phyloP scores from a whole-genome alignment of 495 filamentous ascomycete genomes.

The Tuber umbilicatum region DNA sequence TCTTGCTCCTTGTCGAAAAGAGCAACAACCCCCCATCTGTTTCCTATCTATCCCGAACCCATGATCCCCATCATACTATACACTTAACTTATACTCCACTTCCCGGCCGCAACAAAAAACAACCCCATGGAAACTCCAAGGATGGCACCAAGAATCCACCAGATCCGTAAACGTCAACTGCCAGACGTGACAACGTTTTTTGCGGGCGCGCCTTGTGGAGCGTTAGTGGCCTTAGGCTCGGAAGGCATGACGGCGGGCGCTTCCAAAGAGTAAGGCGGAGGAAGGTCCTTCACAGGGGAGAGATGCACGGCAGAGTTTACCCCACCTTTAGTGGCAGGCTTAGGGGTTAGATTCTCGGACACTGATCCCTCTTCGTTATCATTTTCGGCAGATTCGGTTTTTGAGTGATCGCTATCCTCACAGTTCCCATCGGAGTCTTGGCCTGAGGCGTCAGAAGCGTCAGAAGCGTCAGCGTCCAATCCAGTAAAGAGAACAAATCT shows the following conservation, averaged over 20 bases:
- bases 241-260: neutral
- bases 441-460: slow-evolving; percentile 45
- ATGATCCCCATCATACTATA: neutral
- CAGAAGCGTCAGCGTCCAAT: slow-evolving; percentile 52
- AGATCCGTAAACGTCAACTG: neutral
- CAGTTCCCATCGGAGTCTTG: slow-evolving; percentile 17
- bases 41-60: neutral
- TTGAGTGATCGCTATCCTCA: slow-evolving; percentile 37
- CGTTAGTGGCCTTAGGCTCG: neutral
- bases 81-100: neutral
- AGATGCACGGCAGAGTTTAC: neutral
- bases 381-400: slow-evolving; percentile 12
- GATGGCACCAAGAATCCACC: neutral
- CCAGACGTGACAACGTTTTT: neutral
- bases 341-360: neutral
- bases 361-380: slow-evolving; percentile 13
- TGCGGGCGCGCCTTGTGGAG: neutral
- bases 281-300: neutral
- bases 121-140: neutral
- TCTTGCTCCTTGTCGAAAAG: neutral
- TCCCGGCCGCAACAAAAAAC: neutral
- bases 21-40: neutral
- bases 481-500: slow-evolving; percentile 81
- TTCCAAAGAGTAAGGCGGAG: slow-evolving; percentile 1
- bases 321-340: neutral